These are phyloP conservation scores for Asclepias syriaca DNA, from an alignment of 257 asterid species.

Conservation along the genomic window DNA sequence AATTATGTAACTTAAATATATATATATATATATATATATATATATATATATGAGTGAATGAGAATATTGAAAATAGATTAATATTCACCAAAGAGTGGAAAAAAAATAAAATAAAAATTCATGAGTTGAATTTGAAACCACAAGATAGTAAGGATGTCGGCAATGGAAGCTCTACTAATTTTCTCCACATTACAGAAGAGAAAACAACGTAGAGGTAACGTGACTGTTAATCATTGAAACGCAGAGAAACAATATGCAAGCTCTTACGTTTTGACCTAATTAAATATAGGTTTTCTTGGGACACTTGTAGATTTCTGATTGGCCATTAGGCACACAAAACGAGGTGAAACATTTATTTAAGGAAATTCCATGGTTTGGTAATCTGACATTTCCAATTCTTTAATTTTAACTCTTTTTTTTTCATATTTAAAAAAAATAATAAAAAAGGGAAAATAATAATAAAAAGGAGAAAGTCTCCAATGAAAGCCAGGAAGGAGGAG, in stretches of 20 bases:
- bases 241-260: slow-evolving; percentile 27
- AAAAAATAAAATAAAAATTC: too few species aligned
- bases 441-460: neutral
- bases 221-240: slow-evolving; percentile 57
- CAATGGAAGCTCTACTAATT: slow-evolving; percentile 12
- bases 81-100: too few species aligned
- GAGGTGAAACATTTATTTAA: slow-evolving; percentile 24
- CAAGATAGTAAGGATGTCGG: slow-evolving; percentile 12
- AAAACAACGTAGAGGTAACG: slow-evolving; percentile 28
- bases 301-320: slow-evolving; percentile 30
- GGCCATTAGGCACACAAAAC: slow-evolving; percentile 26
- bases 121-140: too few species aligned
- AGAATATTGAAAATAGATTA: too few species aligned
- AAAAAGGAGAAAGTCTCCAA: slow-evolving; percentile 27
- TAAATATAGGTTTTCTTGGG: slow-evolving; percentile 3
- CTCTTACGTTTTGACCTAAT: slow-evolving; percentile 24
- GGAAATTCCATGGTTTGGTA: slow-evolving; percentile 19
- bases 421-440: neutral
- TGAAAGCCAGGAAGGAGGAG: slow-evolving; percentile 38
- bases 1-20: too few species aligned
- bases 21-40: too few species aligned
- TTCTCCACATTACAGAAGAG: neutral
- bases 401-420: slow-evolving; percentile 17
- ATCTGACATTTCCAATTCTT: slow-evolving; percentile 31
- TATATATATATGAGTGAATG: too few species aligned